These are phyloP conservation scores for Suzukiozyma palmioleophila DNA, from an alignment of 1,139 yeast species.

Conservation along the genomic window DNA sequence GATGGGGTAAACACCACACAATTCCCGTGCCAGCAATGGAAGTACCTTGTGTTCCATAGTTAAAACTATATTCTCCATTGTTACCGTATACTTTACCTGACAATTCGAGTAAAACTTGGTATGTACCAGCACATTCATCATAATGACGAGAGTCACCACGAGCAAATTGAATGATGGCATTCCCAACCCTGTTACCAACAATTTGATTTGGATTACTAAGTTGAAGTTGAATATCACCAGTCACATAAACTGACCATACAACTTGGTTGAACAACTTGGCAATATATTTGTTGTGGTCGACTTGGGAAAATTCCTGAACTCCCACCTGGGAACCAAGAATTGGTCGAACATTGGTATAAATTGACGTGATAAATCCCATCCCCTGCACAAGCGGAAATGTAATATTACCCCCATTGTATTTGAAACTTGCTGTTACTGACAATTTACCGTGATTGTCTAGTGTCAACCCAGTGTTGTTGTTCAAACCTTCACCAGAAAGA, in stretches of 20 bases:
- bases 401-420: constrained; percentile 14
- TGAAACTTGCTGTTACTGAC: constrained; percentile 27
- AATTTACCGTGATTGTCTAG: constrained; percentile 30
- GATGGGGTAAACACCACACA: constrained; percentile 67
- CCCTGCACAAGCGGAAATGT: constrained; percentile 46
- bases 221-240: constrained; percentile 34
- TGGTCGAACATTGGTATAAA: constrained; percentile 53
- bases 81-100: constrained; percentile 23
- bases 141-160: constrained; percentile 40
- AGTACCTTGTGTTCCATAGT: constrained; percentile 24
- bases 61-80: constrained; percentile 26
- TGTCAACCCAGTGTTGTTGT: constrained; percentile 16
- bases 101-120: constrained; percentile 20
- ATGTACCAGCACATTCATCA: constrained; percentile 49
- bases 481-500: constrained; percentile 29
- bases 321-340: constrained; percentile 62
- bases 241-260: constrained; percentile 36
- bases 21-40: constrained; percentile 29
- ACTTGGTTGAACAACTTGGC: constrained; percentile 39
- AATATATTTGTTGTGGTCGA: constrained; percentile 23
- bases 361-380: constrained; percentile 67
- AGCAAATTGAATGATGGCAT: constrained; percentile 40
- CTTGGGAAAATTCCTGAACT: constrained; percentile 31
- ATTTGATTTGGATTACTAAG: constrained; percentile 52
- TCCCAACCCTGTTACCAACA: constrained; percentile 32